Evolutionary conservation across 805 yeast species (phyloP), one percentile per base, ranked within the genome.

Genomic region (Ogataea nakhonphanomensis): DNA sequence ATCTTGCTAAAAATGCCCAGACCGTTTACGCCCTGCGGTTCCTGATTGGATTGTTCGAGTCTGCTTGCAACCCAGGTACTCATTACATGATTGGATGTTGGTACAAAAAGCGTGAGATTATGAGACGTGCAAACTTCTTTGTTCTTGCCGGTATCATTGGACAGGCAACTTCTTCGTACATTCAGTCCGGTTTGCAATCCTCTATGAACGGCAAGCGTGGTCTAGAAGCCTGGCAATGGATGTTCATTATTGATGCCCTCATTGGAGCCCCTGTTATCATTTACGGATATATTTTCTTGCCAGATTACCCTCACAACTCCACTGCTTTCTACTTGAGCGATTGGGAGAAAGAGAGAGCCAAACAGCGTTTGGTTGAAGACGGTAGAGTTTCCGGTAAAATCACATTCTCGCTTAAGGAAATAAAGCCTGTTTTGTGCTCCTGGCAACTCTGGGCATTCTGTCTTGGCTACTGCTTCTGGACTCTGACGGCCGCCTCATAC

Each of bases 171-270:
- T 70, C 83, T 1, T 84, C 85, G 31, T 73, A 78, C 44, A 63
- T 82, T 29, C 81, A 80, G 50, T 76, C 81, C 12, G 74, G 80
- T 8, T 69, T 79, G 22, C 71, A 64, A 41, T 51, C 67, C 15
- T 49, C 60, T 28, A 54, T 82, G 48, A 61, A 69, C 38, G 85
- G 82, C 23, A 63, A 55, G 8, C 53, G 58, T 33, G 86, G 86
- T 0, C 61, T 75, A 9, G 69, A 70, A 7, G 79, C 85, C 9
- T 83, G 88, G 88, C 69, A 80, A 65, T 83, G 88, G 88, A 76
- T 79, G 55, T 82, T 79, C 53, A 75, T 83, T 33, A 69, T 83
- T 45, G 86, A 81, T 55, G 81, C 81, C 9, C 52, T 76, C 34
- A 70, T 83, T 35, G 76, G 83, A 5, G 52, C 81, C 21, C 76